A percentile compares a stretch with the other conserved stretches of the same genome.
These are phyloP conservation scores for Penicillium brasilianum DNA, from an alignment of 2,329 filamentous ascomycete species.

Conservation along the genomic window DNA sequence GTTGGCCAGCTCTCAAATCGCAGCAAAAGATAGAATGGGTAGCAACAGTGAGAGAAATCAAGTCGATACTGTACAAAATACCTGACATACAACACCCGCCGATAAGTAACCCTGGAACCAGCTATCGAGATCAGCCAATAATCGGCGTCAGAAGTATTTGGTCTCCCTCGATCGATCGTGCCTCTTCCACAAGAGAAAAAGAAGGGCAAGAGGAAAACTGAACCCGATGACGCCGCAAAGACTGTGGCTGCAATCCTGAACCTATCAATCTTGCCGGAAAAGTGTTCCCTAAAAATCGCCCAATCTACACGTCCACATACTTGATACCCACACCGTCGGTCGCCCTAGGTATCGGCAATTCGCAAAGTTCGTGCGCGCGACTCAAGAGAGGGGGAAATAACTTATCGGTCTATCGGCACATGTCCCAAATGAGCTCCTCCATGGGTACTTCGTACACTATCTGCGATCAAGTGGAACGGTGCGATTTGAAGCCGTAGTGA, in stretches of 20 bases:
- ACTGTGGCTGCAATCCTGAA: neutral
- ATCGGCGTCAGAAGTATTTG: neutral
- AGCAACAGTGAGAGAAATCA: neutral
- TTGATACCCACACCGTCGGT: neutral
- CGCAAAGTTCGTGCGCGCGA: neutral
- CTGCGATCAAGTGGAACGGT: neutral
- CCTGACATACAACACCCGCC: neutral
- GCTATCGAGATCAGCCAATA: constrained; percentile 7
- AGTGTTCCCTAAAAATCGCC: neutral
- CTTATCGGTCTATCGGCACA: neutral
- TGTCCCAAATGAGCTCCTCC: neutral
- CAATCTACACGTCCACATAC: neutral
- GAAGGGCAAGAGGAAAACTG: neutral
- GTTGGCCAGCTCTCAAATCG: neutral
- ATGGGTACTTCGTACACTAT: neutral
- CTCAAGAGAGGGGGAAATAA: neutral
- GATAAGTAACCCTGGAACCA: constrained; percentile 7
- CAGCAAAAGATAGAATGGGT: neutral
- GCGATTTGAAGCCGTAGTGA: neutral
- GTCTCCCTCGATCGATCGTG: constrained; percentile 5
- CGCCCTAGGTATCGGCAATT: neutral
- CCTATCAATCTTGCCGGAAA: neutral
- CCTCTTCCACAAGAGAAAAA: neutral
- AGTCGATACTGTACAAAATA: neutral
- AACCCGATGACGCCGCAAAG: neutral